Conservation (phyloP, 2,329 filamentous ascomycete species). For the Penicillium carneum region DNA sequence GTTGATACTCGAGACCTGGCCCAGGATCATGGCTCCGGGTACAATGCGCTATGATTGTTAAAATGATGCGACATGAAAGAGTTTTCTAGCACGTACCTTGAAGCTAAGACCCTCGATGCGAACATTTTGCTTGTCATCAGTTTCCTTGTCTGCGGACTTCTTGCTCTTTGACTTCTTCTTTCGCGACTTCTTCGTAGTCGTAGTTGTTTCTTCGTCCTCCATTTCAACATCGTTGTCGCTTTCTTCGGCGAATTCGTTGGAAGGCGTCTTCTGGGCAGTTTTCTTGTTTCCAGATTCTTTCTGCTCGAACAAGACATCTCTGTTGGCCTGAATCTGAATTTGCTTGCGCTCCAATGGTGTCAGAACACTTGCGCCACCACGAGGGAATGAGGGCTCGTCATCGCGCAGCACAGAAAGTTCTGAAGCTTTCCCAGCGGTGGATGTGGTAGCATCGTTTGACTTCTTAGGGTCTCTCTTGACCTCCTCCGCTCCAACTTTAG, state of each 20-base stretch:
- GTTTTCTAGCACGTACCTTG: conserved; percentile 66
- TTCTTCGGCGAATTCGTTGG: conserved; percentile 67
- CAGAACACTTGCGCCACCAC: conserved; percentile 87
- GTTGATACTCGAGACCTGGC: conserved; percentile 82
- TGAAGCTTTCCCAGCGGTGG: conserved; percentile 41
- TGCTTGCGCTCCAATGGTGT: conserved; percentile 96
- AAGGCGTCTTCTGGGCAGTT: conserved; percentile 48
- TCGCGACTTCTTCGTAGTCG: conserved; percentile 48
- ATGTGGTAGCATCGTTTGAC: conserved; percentile 35
- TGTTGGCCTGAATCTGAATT: conserved; percentile 90
- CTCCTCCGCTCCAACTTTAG: conserved; percentile 49
- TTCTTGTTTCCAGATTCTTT: conserved; percentile 60
- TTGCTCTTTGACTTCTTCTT: conserved; percentile 55
- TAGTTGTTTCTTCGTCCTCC: conserved; percentile 53
- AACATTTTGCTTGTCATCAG: conserved; percentile 61
- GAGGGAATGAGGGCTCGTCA: conserved; percentile 88
- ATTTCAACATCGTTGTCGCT: conserved; percentile 61
- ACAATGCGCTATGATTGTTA: conserved; percentile 71
- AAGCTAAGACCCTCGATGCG: conserved; percentile 88
- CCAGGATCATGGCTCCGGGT: conserved; percentile 85
- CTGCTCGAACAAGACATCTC: conserved; percentile 90
- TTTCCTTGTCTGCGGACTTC: conserved; percentile 61
- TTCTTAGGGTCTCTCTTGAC: conserved; percentile 46
- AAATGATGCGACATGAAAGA: conserved; percentile 34
- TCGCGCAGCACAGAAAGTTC: conserved; percentile 63